Evolutionary conservation across 176 grass and related monocot species (phyloP), one percentile per base, ranked within the genome.

Genomic region (Phragmites australis): DNA sequence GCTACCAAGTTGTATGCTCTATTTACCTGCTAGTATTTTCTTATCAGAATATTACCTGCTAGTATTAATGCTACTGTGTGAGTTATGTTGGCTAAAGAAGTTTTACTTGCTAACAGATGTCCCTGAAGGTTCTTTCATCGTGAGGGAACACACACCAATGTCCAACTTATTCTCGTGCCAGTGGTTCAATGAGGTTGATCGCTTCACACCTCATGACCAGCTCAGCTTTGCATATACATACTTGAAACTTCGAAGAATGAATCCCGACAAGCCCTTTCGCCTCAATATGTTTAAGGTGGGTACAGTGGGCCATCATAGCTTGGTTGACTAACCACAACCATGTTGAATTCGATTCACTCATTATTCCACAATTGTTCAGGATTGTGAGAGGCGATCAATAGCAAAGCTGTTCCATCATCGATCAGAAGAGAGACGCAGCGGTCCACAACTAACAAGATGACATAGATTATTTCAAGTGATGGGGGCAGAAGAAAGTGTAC

Each of bases 151-250:
- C 85, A 99, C 96, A 53, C 88, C 96, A 45, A 95, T 95, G 96
- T 99, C 96, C 21, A 99, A 99, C 67, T 77, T 95, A 72, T 99
- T 95, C 82, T 95, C 96, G 34, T 99, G 96, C 67, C 76, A 95
- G 23, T 99, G 96, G 96, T 99, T 90, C 84, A 99, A 99, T 80
- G 96, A 99, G 77, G 90, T 99, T 51, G 93, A 99, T 54, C 93
- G 87, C 62, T 99, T 99, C 82, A 99, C 96, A 42, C 93, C 96
- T 30, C 90, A 92, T 53, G 96, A 99, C 67, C 96, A 99, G 39
- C 92, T 99, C 81, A 99, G 96, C 81, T 99, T 99, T 82, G 96
- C 96, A 45, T 99, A 99, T 84, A 99, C 96, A 45, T 99, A 93
- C 84, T 88, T 99, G 84, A 99, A 99, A 80, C 93, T 99, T 70